Evolutionary conservation across 352 stramenopile species (phyloP), one percentile per base, ranked within the genome.

Genomic region (Albugo candida): DNA sequence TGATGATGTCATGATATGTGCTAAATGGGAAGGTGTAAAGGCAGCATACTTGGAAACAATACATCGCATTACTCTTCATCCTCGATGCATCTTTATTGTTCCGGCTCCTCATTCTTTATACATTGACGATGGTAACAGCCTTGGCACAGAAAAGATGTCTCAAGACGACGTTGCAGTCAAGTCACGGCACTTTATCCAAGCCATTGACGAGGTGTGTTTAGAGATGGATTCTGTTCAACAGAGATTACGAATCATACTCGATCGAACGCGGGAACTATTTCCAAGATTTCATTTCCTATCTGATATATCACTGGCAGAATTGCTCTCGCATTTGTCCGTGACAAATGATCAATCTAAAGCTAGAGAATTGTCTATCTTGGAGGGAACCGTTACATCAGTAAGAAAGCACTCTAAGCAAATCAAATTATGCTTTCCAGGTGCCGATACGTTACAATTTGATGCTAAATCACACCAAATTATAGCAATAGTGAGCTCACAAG

Each of bases 241-340:
- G 19, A 63, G 49, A 13, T 38, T 88, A 16, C 64, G 53, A 5
- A 39, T 70, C 1, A 63, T 63, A 0, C 61, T 88, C 16, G 69
- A 84, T 18, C 37, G 14, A 2, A 79, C 78, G 11, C 67, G 70
- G 11, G 40, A 53, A 6, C 58, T 60, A 13, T 88, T 88, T 44
- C 49, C 69, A 21, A 67, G 76, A 0, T 83, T 84, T 54, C 83
- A 65, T 44, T 76, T 83, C 5, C 49, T 88, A 1, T 79, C 68
- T 0, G 73, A 88, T 18, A n/a, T 34, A 12, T 67, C 82, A 36
- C 36, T 88, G 3, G 65, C 85, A 0, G 41, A 53, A 2, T 62
- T 59, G 0, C 59, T 84, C 6, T 63, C 69, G 0, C 24, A 31
- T 31, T 31, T 31, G 8, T 31, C 24, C 3, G 24, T 31, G 24